Evolutionary conservation across 108 stramenopile genomes (phyloP), one percentile per base, ranked within the genome.

Genomic region (Aurantiochytrium sp.): DNA sequence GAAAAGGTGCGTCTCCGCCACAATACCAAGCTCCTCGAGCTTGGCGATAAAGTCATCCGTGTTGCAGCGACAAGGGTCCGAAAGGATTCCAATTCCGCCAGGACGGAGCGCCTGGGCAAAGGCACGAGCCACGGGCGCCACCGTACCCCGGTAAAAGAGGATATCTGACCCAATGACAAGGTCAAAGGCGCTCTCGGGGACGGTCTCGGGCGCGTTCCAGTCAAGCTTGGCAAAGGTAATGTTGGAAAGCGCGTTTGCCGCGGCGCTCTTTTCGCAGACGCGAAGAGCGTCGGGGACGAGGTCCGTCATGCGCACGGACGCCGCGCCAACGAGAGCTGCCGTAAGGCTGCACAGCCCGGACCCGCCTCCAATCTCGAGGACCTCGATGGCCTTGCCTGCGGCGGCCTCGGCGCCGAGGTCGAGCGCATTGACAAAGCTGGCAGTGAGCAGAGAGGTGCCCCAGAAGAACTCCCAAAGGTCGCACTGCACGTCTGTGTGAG

Each of bases 11-110:
- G 73, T 83, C 73, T 47, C 51, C 0, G 73, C 51, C 16, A 51
- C 44, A 3, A 83, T 83, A 16, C 73, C 73, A 23, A 21, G 51
- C 16, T 83, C 73, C 0, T 47, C 73, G 21, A 83, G 73, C 28
- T 83, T 83, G 51, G 73, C 44, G 44, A 51, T 53, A 23, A 83
- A 83, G 73, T 83, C 73, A 23, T 83, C 73, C 10, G 73, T 51
- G 51, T 83, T 83, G 4, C 73, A 83, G 73, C 73, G 73, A 44
- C 73, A 83, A 25, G 73, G 73, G 51, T 83, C 73, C 6, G 73
- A n/a, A 12, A 83, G 73, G 45, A 83, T 47, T 5, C 73, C 73
- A 23, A 83, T n/a, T 10, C 73, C 73, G 51, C 73, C 73, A 5
- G 73, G 73, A 14, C 51, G 44, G 21, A 83, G 73, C 18, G 73